phyloP scores from a whole-genome alignment of 345 rosid genomes.

The Turnera subulata region DNA sequence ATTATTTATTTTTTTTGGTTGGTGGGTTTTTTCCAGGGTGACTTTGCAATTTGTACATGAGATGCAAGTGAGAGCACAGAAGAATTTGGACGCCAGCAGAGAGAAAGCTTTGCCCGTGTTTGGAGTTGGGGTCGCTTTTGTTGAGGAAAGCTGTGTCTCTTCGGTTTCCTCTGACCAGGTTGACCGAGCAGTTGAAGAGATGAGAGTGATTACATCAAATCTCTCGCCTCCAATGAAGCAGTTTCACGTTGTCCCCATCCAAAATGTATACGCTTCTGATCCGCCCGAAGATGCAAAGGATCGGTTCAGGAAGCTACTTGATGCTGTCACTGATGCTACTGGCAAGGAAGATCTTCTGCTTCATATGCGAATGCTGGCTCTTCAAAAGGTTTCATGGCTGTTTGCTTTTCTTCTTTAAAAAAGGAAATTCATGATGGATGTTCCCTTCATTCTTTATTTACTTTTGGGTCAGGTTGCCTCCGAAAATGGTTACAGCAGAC shows the following conservation, averaged over 20 bases:
- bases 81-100: constrained; percentile 74
- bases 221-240: constrained; percentile 61
- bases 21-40: constrained; percentile 40
- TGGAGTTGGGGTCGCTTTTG: constrained; percentile 81
- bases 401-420: no score
- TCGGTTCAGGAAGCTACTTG: constrained; percentile 46
- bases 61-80: constrained; percentile 72
- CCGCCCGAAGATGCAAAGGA: constrained; percentile 41
- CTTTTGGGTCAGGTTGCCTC: constrained; percentile 58
- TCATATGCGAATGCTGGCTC: constrained; percentile 55
- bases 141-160: constrained; percentile 54
- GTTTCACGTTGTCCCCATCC: constrained; percentile 58
- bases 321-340: constrained; percentile 53
- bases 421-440: no score
- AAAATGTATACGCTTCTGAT: constrained; percentile 45
- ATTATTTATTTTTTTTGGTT: background rate
- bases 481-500: constrained; percentile 69
- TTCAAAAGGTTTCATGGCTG: constrained; percentile 62
- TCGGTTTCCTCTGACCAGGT: constrained; percentile 26
- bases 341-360: constrained; percentile 82
- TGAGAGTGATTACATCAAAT: constrained; percentile 40
- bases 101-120: constrained; percentile 80
- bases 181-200: constrained; percentile 36
- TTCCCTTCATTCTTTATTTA: constrained; percentile 7
- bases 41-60: constrained; percentile 82